These are phyloP conservation scores for Helminthosporium solani DNA, from an alignment of 2,329 filamentous ascomycete genomes.

Conservation along the genomic window DNA sequence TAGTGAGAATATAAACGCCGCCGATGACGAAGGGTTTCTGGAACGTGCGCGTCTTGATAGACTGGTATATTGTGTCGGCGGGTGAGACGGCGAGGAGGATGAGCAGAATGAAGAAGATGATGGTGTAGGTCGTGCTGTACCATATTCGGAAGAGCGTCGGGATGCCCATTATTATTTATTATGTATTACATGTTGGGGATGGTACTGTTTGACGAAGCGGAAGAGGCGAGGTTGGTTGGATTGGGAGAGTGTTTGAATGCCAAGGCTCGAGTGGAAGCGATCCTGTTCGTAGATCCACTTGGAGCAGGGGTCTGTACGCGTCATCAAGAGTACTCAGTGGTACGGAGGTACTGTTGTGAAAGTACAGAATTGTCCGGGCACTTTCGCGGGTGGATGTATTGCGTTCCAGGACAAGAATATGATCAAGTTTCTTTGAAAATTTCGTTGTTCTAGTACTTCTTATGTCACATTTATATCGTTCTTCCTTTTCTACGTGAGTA, in stretches of 20 bases:
- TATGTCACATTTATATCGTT: too few species aligned
- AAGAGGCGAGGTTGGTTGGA: background rate
- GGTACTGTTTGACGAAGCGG: background rate
- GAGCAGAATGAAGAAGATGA: slow-evolving; percentile 72
- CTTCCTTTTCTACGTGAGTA: too few species aligned
- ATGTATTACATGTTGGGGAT: slow-evolving; percentile 2
- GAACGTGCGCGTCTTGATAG: slow-evolving; percentile 63
- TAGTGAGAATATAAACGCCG: slow-evolving; percentile 72
- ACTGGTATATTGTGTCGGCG: slow-evolving; percentile 75
- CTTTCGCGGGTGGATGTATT: too few species aligned
- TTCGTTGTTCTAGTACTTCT: too few species aligned
- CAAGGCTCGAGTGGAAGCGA: background rate
- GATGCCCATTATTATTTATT: slow-evolving; percentile 26
- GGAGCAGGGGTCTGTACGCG: background rate
- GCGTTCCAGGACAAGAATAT: too few species aligned
- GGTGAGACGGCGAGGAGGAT: slow-evolving; percentile 77
- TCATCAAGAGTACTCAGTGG: too few species aligned
- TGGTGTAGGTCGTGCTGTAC: slow-evolving; percentile 75
- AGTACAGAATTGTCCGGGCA: too few species aligned
- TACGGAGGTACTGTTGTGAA: too few species aligned
- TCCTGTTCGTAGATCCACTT: background rate
- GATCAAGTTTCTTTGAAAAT: too few species aligned
- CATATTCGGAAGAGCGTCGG: slow-evolving; percentile 70
- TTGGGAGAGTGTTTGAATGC: slow-evolving; percentile 2
- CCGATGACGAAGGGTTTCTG: slow-evolving; percentile 84